Evolutionary conservation across 1,284 basidiomycete species (phyloP), one percentile per base, ranked within the genome.

Genomic region (Marasmius fiardii): DNA sequence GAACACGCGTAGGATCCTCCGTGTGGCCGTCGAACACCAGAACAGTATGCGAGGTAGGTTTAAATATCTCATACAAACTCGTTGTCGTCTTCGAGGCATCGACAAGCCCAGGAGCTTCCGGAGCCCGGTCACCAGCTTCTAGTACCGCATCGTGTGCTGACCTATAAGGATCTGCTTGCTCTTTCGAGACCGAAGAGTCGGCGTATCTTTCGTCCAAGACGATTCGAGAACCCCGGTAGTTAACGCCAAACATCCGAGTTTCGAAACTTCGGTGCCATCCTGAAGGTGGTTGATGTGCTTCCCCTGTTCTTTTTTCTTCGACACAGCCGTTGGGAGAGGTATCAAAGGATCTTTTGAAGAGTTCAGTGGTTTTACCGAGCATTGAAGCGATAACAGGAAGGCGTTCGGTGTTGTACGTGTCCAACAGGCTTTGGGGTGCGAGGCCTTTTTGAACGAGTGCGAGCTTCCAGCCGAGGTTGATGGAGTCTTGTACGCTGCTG

Each of bases 401-500:
- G 14, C 69, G 74, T 43, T 73, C 73, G 12, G 23, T 12, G 11
- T 54, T 58, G 37, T 63, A 59, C 4, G 55, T 37, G 2, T 55
- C 52, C 6, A 58, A 23, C 10, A 61, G 37, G 16, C 23, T 41
- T 18, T 18, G 34, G 3, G 60, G 44, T 21, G 55, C 57, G 5
- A 57, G 52, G 4, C 39, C 39, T 51, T 28, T 54, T 28, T 66
- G 45, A 23, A 70, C 67, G 4, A 71, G 59, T 1, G 71, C 61
- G 28, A 74, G 37, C 31, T 76, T 76, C 74, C 73, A 75, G 0
- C 59, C 64, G 1, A 74, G 57, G 51, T 74, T 76, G 54, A 71
- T 70, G 1, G 68, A 55, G 56, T 74, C 73, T 52, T 73, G 70
- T 10, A 72, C 56, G 24, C 61, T 51, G 0, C 66, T 61, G 39